phyloP scores from a whole-genome alignment of 306 rosid species.

The Psophocarpus tetragonolobus region DNA sequence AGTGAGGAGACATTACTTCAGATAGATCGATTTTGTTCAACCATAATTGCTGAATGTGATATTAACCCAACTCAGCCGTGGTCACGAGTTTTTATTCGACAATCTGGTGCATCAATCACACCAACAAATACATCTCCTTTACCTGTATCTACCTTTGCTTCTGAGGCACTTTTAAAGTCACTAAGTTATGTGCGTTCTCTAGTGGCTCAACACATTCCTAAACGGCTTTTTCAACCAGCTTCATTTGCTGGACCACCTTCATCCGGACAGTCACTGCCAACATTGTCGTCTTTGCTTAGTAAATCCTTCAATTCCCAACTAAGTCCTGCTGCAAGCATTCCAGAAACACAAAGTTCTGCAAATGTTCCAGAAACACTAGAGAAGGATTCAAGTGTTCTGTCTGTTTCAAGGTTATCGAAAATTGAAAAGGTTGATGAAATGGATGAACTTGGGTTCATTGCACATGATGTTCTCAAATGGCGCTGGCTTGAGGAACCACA shows the following conservation, averaged over 20 bases:
- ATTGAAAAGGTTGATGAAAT: constrained; percentile 63
- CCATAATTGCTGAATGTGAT: constrained; percentile 80
- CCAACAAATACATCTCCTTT: constrained; percentile 60
- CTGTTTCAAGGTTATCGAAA: constrained; percentile 71
- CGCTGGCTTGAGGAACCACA: constrained; percentile 85
- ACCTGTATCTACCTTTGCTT: constrained; percentile 84
- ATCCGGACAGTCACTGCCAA: constrained; percentile 82
- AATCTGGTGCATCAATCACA: constrained; percentile 57
- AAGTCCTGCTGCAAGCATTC: constrained; percentile 58
- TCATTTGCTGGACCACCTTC: constrained; percentile 83
- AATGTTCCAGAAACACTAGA: constrained; percentile 65
- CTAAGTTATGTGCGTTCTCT: constrained; percentile 90
- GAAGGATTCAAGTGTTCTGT: constrained; percentile 55
- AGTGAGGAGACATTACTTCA: constrained; percentile 87
- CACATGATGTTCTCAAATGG: constrained; percentile 88
- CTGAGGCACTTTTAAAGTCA: constrained; percentile 84
- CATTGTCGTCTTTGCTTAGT: constrained; percentile 85
- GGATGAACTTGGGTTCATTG: constrained; percentile 70
- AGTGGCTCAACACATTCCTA: constrained; percentile 88
- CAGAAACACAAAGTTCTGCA: constrained; percentile 51
- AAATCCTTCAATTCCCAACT: constrained; percentile 86
- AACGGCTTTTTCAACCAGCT: constrained; percentile 82
- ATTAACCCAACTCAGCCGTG: constrained; percentile 60
- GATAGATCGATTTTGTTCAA: constrained; percentile 95
- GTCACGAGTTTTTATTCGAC: constrained; percentile 60